Percentiles rank a stretch among this genome's conserved stretches.
Evolutionary conservation across 192 early-diverging fungal genomes (phyloP).

Genomic region (Coemansia sp.): DNA sequence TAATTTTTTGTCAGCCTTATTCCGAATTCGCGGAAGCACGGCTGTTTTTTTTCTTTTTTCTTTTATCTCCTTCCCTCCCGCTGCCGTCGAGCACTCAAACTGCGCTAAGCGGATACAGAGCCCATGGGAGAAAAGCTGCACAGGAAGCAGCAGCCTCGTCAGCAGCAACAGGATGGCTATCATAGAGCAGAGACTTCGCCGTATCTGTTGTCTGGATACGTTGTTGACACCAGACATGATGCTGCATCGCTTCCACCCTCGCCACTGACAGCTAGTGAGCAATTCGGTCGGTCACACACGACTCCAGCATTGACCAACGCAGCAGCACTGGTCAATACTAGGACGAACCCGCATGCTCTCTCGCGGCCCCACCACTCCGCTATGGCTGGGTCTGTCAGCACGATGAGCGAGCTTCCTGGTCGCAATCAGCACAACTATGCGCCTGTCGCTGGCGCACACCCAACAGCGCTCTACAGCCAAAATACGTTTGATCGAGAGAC

Average conservation of each 20-base stretch:
- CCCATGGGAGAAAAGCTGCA: conserved; percentile 19
- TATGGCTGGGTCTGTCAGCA: conserved; percentile 23
- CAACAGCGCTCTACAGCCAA: conserved; percentile 6
- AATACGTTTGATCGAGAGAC: conserved; percentile 10
- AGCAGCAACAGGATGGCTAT: conserved; percentile 9
- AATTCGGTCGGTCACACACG: background rate
- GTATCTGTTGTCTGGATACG: conserved; percentile 18
- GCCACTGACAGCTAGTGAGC: background rate
- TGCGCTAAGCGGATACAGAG: background rate
- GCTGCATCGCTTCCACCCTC: conserved; percentile 17
- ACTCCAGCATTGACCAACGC: conserved; percentile 34
- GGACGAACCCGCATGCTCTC: conserved; percentile 13
- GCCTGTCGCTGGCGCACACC: background rate
- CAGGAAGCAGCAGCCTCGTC: conserved; percentile 12
- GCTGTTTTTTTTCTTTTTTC: background rate
- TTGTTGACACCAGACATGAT: conserved; percentile 13
- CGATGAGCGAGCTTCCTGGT: conserved; percentile 11
- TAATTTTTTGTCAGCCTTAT: background rate
- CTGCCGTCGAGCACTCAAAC: background rate
- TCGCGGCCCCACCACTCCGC: conserved; percentile 1
- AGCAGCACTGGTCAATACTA: conserved; percentile 25
- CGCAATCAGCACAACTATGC: background rate
- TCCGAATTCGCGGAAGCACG: conserved; percentile 3
- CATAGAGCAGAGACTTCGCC: conserved; percentile 21
- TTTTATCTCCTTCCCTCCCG: background rate